Conservation (phyloP, 768 basidiomycete species). For the Holtermanniella nyarrowii region DNA sequence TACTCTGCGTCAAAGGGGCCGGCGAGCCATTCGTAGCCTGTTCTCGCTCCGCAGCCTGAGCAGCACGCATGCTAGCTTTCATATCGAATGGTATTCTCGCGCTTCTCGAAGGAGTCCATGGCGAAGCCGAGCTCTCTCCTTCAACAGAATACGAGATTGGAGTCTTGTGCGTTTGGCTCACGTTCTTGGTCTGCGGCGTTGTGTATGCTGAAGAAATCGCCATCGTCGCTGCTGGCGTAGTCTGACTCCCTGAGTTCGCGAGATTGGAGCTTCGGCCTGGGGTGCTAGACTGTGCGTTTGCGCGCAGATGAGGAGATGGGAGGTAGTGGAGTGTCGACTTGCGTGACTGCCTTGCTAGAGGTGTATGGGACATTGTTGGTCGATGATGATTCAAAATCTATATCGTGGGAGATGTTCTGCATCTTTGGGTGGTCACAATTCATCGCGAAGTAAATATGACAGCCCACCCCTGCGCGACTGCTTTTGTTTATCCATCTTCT, state of each 20-base stretch:
- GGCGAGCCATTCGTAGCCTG: too few relatives aligned
- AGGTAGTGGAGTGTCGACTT: constrained; percentile 9
- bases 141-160: neutral
- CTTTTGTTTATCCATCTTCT: too few relatives aligned
- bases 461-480: too few relatives aligned
- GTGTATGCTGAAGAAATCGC: too few relatives aligned
- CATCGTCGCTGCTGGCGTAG: constrained; percentile 8
- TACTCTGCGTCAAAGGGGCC: constrained; percentile 4
- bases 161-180: neutral
- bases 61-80: constrained; percentile 25
- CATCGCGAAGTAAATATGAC: too few relatives aligned
- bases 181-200: constrained; percentile 3
- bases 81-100: constrained; percentile 36
- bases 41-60: constrained; percentile 10
- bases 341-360: constrained; percentile 21
- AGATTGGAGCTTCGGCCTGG: neutral
- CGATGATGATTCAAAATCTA: too few relatives aligned
- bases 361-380: constrained; percentile 34
- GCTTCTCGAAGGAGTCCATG: constrained; percentile 17
- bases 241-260: neutral
- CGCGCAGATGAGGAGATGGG: constrained; percentile 12
- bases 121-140: neutral
- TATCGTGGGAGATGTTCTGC: too few relatives aligned
- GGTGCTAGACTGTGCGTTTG: neutral
- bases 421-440: too few relatives aligned